These are phyloP conservation scores for Dunaliella primolecta DNA, from an alignment of 139 green algal genomes.

Conservation along the genomic window DNA sequence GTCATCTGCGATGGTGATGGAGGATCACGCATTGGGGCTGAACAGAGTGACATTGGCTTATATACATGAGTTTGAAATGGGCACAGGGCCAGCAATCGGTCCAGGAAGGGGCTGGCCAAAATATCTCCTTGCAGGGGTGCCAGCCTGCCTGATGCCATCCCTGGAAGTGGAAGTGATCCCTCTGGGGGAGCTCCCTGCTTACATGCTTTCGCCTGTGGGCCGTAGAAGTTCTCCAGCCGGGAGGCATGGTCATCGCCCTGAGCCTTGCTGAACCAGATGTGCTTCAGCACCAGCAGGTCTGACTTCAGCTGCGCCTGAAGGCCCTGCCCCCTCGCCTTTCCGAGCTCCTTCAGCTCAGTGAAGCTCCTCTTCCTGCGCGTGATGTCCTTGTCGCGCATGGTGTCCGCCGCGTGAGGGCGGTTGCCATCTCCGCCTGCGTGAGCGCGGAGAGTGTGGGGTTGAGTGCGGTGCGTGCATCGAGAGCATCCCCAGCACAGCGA, in stretches of 20 bases:
- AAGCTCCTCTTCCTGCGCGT: neutral
- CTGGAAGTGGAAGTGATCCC: no score
- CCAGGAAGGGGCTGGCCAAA: no score
- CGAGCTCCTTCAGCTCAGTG: neutral
- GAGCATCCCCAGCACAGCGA: no score
- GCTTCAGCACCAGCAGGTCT: constrained; percentile 71
- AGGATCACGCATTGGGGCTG: no score
- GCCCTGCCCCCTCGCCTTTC: neutral
- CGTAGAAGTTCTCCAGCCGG: constrained; percentile 85
- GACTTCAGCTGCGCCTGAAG: constrained; percentile 54
- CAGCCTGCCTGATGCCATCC: no score
- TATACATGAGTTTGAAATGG: no score
- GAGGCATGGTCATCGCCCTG: constrained; percentile 67
- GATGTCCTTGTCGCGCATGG: neutral
- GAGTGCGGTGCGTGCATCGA: no score
- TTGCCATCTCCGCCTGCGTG: no score
- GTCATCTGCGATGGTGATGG: constrained; percentile 90
- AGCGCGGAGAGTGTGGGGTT: no score
- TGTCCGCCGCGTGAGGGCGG: neutral
- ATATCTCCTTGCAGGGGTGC: no score
- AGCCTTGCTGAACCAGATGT: constrained; percentile 83
- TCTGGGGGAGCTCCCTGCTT: no score
- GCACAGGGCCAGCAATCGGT: no score
- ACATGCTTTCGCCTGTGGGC: constrained; percentile 74
- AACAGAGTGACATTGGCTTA: neutral